These are phyloP conservation scores for Priceomyces castillae DNA, from an alignment of 805 yeast species.

Conservation along the genomic window DNA sequence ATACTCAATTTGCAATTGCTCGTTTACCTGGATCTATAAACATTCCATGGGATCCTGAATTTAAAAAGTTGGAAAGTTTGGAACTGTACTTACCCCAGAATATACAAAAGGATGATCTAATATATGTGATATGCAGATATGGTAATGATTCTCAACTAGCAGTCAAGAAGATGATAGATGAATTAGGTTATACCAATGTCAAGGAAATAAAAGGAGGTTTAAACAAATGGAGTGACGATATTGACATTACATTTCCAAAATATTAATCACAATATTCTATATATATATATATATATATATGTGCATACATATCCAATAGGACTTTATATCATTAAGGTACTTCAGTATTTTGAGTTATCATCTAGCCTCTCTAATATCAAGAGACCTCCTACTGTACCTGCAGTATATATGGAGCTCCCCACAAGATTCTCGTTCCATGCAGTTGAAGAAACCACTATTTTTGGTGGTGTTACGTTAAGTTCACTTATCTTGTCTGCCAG, in stretches of 20 bases:
- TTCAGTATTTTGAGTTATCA: constrained; percentile 10
- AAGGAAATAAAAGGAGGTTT: constrained; percentile 80
- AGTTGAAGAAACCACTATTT: constrained; percentile 46
- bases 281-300: not conserved
- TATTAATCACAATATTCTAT: constrained; percentile 38
- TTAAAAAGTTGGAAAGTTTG: constrained; percentile 24
- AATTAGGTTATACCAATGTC: constrained; percentile 47
- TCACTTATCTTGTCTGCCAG: constrained; percentile 29
- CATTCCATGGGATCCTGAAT: constrained; percentile 56
- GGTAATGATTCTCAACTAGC: constrained; percentile 93
- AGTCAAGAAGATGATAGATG: constrained; percentile 51
- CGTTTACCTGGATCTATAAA: constrained; percentile 58
- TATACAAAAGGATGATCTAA: constrained; percentile 21
- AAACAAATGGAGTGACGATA: constrained; percentile 56
- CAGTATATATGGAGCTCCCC: constrained; percentile 50
- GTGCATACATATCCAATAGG: not conserved
- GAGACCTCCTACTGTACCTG: constrained; percentile 51
- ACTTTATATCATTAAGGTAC: too few species aligned
- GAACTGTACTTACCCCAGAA: constrained; percentile 19
- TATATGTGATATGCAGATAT: constrained; percentile 73
- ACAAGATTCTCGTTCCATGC: constrained; percentile 56
- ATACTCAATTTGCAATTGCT: constrained; percentile 70
- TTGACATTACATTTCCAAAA: constrained; percentile 61
- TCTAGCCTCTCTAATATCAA: constrained; percentile 45
- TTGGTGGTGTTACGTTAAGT: constrained; percentile 44